Evolutionary conservation across 2,329 filamentous ascomycete species (phyloP).

Genomic region (Sphaerostilbella broomeana): DNA sequence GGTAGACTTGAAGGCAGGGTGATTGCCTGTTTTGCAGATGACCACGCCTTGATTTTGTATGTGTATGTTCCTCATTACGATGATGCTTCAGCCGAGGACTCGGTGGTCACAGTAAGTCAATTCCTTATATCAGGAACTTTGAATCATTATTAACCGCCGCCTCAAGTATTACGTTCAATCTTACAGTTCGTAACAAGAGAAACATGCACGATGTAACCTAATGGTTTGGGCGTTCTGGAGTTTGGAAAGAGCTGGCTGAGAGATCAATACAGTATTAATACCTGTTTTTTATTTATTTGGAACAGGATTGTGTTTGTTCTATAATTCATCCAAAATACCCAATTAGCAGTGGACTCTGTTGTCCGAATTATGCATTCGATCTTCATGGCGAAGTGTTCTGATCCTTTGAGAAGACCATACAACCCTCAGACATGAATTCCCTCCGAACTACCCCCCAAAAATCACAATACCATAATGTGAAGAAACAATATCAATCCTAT

Average conservation of each 20-base stretch:
- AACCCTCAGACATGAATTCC: too few relatives aligned
- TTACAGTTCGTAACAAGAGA: conserved; percentile 26
- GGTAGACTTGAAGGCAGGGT: conserved; percentile 83
- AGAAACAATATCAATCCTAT: conserved; percentile 10
- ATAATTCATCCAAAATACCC: conserved; percentile 10
- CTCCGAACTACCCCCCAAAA: neutral
- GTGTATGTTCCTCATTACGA: conserved; percentile 72
- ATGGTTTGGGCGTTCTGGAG: too few relatives aligned
- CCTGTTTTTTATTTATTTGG: conserved; percentile 2
- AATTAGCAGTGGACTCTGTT: conserved; percentile 2
- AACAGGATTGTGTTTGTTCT: too few relatives aligned
- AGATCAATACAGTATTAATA: conserved; percentile 2
- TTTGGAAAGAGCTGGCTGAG: too few relatives aligned
- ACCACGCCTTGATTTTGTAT: conserved; percentile 74
- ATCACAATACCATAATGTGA: conserved; percentile 6
- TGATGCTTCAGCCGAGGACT: conserved; percentile 58
- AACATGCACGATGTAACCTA: neutral
- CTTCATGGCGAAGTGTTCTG: too few relatives aligned
- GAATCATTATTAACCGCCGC: too few relatives aligned
- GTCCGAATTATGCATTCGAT: conserved; percentile 9
- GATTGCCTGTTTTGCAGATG: conserved; percentile 82
- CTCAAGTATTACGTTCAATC: conserved; percentile 39
- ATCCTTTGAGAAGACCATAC: too few relatives aligned
- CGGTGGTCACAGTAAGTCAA: conserved; percentile 63
- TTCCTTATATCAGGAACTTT: conserved; percentile 18